phyloP scores from a whole-genome alignment of 164 flowering plant species.

The Magnolia changhungtana region DNA sequence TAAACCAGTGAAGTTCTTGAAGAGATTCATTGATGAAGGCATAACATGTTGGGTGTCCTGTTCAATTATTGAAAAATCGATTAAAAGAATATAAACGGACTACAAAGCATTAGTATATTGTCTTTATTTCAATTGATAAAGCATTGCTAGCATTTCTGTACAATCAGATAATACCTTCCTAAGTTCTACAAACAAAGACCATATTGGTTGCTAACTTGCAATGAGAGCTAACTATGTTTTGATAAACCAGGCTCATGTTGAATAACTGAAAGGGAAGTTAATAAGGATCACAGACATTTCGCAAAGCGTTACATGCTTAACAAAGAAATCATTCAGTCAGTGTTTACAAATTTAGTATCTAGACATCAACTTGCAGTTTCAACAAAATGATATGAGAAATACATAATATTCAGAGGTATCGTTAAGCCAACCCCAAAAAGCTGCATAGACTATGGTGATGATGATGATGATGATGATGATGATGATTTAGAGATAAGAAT shows the following conservation, averaged over 20 bases:
- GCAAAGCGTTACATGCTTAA: no score
- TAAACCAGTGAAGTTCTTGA: slow-evolving; percentile 90
- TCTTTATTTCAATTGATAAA: not conserved
- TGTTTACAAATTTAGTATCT: no score
- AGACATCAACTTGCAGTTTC: no score
- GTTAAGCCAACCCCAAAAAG: no score
- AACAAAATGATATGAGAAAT: no score
- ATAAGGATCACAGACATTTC: no score
- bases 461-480: no score
- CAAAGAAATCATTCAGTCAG: no score
- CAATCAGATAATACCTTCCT: not conserved
- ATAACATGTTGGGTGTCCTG: slow-evolving; percentile 60
- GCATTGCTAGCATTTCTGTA: not conserved
- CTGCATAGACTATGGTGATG: no score
- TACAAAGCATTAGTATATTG: not conserved
- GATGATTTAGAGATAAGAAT: no score
- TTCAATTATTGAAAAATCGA: not conserved
- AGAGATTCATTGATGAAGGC: slow-evolving; percentile 45
- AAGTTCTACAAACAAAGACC: not conserved
- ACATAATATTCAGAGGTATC: no score
- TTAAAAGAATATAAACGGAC: not conserved
- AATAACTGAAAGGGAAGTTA: no score
- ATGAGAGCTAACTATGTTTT: not conserved
- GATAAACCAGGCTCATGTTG: not conserved
- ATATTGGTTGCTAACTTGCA: not conserved